A percentile compares a stretch with the other conserved stretches of the same genome.
Evolutionary conservation across 129 eudicot species (phyloP).

Genomic region (Erigeron canadensis): DNA sequence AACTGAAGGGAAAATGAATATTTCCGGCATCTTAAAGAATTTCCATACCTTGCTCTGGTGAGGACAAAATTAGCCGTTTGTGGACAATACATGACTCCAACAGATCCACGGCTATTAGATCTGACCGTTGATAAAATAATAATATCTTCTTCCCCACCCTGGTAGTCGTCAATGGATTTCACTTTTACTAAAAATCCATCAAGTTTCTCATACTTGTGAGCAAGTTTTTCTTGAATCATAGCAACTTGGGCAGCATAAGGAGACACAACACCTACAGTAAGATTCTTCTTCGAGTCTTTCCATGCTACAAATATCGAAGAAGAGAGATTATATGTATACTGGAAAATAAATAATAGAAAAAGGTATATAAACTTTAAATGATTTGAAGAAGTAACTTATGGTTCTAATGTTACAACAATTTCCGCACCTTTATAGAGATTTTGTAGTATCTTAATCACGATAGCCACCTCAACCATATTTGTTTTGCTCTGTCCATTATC

Average conservation of each 20-base stretch:
- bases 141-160: slow-evolving; percentile 73
- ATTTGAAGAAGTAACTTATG: neutral
- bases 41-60: slow-evolving; percentile 65
- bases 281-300: slow-evolving; percentile 29
- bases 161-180: slow-evolving; percentile 68
- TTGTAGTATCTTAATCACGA: slow-evolving; percentile 46
- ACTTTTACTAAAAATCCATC: slow-evolving; percentile 52
- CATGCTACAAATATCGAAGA: slow-evolving; percentile 41
- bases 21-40: neutral
- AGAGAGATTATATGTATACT: neutral
- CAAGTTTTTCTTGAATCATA: slow-evolving; percentile 50
- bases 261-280: slow-evolving; percentile 64
- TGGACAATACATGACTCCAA: slow-evolving; percentile 54
- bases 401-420: neutral
- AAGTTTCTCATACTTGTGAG: slow-evolving; percentile 39
- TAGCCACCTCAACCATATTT: slow-evolving; percentile 68
- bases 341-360: neutral
- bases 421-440: slow-evolving; percentile 53
- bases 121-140: slow-evolving; percentile 70
- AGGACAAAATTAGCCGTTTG: slow-evolving; percentile 69
- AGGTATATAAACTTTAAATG: neutral
- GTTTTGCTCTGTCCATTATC: slow-evolving; percentile 46
- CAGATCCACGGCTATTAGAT: slow-evolving; percentile 47
- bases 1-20: neutral
- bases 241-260: slow-evolving; percentile 78